These are phyloP conservation scores for Melampsora larici-populina DNA, from an alignment of 1,284 basidiomycete species.

Conservation along the genomic window DNA sequence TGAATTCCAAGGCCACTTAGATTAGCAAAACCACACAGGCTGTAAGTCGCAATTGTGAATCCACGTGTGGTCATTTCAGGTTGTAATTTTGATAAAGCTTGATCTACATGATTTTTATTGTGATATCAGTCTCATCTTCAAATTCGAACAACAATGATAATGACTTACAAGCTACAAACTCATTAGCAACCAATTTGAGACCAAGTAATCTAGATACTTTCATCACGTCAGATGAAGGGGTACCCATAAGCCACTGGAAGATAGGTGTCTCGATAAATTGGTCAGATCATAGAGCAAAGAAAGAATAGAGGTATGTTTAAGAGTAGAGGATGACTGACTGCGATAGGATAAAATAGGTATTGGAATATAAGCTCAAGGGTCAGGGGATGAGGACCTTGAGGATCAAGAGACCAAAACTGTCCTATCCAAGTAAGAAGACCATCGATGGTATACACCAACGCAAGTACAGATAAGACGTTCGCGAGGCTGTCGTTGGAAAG, in stretches of 20 bases:
- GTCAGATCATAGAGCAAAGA: not conserved
- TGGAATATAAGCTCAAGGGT: constrained; percentile 79
- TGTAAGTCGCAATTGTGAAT: constrained; percentile 74
- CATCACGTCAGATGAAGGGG: constrained; percentile 54
- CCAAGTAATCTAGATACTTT: constrained; percentile 64
- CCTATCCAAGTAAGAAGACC: constrained; percentile 86
- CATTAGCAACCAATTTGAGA: constrained; percentile 71
- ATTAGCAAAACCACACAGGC: constrained; percentile 86
- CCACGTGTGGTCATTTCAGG: constrained; percentile 67
- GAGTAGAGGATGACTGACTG: constrained; percentile 50
- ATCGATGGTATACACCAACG: constrained; percentile 75
- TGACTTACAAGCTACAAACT: constrained; percentile 66
- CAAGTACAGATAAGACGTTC: constrained; percentile 62
- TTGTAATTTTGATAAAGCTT: constrained; percentile 45
- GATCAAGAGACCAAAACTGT: constrained; percentile 73
- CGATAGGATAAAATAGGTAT: constrained; percentile 77
- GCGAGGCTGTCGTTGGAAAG: constrained; percentile 53
- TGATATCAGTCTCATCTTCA: constrained; percentile 43
- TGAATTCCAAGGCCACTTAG: constrained; percentile 74
- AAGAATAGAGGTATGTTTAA: not conserved
- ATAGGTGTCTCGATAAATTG: not conserved
- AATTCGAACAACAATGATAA: constrained; percentile 51
- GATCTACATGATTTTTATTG: constrained; percentile 45
- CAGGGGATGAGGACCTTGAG: constrained; percentile 57
- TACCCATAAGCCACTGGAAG: constrained; percentile 67